phyloP scores from a whole-genome alignment of 257 asterid species.

The Lavandula angustifolia region DNA sequence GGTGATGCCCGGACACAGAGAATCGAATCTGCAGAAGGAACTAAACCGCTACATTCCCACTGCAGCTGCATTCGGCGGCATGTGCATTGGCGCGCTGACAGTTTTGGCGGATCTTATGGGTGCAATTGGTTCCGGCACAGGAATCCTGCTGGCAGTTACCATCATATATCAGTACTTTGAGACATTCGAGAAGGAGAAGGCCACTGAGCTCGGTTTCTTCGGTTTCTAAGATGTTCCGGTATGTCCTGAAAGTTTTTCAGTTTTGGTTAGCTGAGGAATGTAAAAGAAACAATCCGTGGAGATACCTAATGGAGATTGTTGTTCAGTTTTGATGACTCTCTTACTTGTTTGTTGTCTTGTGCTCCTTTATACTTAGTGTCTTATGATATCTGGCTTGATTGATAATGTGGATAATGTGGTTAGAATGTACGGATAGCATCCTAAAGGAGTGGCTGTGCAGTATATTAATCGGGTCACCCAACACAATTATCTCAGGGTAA shows the following conservation, averaged over 20 bases:
- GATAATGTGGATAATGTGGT: no score
- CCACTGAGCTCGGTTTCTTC: conserved; percentile 85
- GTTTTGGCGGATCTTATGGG: conserved; percentile 95
- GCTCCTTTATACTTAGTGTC: conserved; percentile 15
- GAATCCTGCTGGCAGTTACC: conserved; percentile 80
- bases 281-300: conserved; percentile 32
- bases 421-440: no score
- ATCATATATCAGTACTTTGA: conserved; percentile 88
- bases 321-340: conserved; percentile 14
- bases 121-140: conserved; percentile 91
- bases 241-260: conserved; percentile 20
- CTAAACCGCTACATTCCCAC: conserved; percentile 91
- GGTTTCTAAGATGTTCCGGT: conserved; percentile 53
- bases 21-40: conserved; percentile 81
- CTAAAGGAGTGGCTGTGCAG: no score
- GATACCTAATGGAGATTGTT: conserved; percentile 28
- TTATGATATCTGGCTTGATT: background rate
- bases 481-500: no score
- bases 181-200: conserved; percentile 91
- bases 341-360: background rate
- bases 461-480: no score
- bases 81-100: conserved; percentile 87
- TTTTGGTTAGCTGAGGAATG: conserved; percentile 39
- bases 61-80: conserved; percentile 91
- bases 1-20: conserved; percentile 97